Evolutionary conservation across 768 basidiomycete genomes (phyloP), one percentile per base, ranked within the genome.

Genomic region (Hysterangium stoloniferum): DNA sequence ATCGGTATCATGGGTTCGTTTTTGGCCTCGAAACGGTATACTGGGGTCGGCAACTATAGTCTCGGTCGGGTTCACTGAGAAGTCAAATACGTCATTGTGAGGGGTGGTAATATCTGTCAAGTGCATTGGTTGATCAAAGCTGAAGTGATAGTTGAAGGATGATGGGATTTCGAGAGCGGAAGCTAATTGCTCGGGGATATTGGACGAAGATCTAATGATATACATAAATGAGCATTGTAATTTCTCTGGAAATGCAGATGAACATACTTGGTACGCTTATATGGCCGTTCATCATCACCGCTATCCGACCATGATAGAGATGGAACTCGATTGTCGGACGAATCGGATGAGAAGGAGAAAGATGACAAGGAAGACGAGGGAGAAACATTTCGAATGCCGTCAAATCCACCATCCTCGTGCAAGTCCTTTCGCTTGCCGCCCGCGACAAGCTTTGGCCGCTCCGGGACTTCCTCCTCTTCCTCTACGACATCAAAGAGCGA

Each of bases 261-360:
- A 22, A 37, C 49, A 43, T 43, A 51, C 49, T 40, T 51, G 29
- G 31, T 32, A 41, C 49, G 49, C 32, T 51, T 51, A 28, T 42
- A 42, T n/a, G 49, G 49, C 20, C 49, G 24, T 27, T 42, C 49
- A 19, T 51, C 49, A n/a, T n/a, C n/a, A 20, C 49, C 49, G 25
- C 49, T 51, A 33, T 51, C 49, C 29, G 49, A 51, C 49, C 49
- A 51, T 27, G 49, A 19, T 37, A 51, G 25, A 7, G 49, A 51
- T n/a, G 49, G 49, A 13, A 42, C 38, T 8, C 38, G 38, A 29
- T 28, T 29, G 5, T 43, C 36, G n/a, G 49, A 51, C 11, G 49
- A 51, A 12, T 29, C 11, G 4, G 28, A 37, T 2, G 49, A 42
- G 9, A 5, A 22, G n/a, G 43, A 42, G 7, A 40, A 51, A 5